Base-by-base conservation (phyloP, 768 basidiomycete species). In the Paxillus involutus region DNA sequence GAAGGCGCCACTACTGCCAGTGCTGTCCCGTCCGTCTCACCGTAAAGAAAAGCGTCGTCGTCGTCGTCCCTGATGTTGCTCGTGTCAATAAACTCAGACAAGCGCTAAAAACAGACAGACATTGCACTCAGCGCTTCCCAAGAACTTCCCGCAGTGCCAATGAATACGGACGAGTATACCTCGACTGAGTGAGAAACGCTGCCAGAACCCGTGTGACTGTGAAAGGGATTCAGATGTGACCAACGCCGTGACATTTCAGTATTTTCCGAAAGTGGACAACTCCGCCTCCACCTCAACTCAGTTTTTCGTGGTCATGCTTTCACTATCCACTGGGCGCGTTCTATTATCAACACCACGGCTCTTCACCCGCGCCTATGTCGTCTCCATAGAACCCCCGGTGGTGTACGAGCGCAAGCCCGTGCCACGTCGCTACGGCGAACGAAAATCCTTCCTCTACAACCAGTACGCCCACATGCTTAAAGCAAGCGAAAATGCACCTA, bases 21-120 rank as follows among this genome's bases (percentile, higher is more conserved):
- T n/a, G n/a, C 65, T 46, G 69, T 53, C 50, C 71, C 65, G 42
- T 72, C 59, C 41, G 82, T 73, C 55, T 80, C 79, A 53, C 89
- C 89, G 61, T 90, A 91, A 58, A 90, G 72, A 66, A 87, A 89
- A 24, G 88, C 87, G 70, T 91, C 88, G 64, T 91, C 89, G 73
- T 89, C 88, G 73, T 89, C 88, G 66, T 89, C 87, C 82, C 83
- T 85, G 59, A 48, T 53, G 49, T 57, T 48, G 43, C 33, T 51
- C 53, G 43, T 35, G 70, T 71, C 51, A 71, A 66, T 69, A 51
- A 60, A 59, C 30, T 55, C 45, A 47, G 45, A 45, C 40, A 17
- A 48, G 60, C 56, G 37, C 53, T 26, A 56, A 56, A 9, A 53
- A 63, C 59, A 46, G 55, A 68, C 66, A 47, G 67, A 70, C 68